Conservation (phyloP, 2,329 filamentous ascomycete species). For the Paecilomyces fulvus region DNA sequence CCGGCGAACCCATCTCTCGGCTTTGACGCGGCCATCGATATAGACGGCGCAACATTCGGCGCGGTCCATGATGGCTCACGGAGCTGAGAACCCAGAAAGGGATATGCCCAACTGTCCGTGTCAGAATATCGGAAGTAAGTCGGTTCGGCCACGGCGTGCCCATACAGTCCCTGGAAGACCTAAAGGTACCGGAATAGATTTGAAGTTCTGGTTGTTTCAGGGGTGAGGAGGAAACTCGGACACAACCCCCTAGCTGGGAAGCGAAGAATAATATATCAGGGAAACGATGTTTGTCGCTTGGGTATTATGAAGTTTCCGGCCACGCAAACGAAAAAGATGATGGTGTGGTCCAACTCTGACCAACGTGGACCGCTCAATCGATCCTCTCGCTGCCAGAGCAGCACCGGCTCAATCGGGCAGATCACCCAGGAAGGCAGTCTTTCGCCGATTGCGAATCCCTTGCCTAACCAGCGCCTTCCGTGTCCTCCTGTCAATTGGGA, state of each 20-base stretch:
- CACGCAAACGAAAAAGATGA: neutral
- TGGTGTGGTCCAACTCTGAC: neutral
- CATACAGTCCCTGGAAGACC: neutral
- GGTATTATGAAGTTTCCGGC: neutral
- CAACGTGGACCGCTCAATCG: no score
- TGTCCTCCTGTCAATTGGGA: no score
- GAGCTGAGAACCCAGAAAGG: neutral
- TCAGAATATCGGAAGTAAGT: neutral
- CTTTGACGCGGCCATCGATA: constrained; percentile 37
- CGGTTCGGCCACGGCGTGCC: neutral
- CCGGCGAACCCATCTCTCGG: constrained; percentile 36
- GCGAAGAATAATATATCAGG: neutral
- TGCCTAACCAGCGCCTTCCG: no score
- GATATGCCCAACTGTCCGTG: neutral
- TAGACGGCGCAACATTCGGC: constrained; percentile 38
- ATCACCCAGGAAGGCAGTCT: no score
- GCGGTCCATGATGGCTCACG: constrained; percentile 27
- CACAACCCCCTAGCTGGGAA: neutral
- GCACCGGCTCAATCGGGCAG: no score
- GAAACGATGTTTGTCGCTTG: neutral
- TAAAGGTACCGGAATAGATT: neutral
- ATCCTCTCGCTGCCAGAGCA: no score
- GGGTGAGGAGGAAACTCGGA: neutral
- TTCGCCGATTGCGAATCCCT: no score
- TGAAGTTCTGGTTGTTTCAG: neutral